Percentiles rank a stretch among this genome's conserved stretches.
Evolutionary conservation across 768 basidiomycete species (phyloP).

Genomic region (Gelatoporia subvermispora): DNA sequence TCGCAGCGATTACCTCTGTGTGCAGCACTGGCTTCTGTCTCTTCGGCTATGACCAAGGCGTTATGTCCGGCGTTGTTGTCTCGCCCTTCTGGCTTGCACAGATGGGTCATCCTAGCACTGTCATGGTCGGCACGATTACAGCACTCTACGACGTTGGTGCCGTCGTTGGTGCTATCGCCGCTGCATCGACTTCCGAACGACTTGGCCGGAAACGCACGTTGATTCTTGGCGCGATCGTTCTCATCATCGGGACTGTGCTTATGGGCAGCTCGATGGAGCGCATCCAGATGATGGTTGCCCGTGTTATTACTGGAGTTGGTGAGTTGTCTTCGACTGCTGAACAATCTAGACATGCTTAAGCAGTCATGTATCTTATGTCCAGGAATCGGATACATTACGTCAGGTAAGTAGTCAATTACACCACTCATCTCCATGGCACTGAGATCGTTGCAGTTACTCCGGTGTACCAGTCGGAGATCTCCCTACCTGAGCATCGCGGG

Average conservation of each 20-base stretch:
- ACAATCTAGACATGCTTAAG: not conserved
- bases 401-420: not conserved
- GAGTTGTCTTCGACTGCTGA: not conserved
- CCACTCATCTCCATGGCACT: not conserved
- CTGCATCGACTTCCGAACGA: slow-evolving; percentile 4
- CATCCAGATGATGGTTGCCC: slow-evolving; percentile 7
- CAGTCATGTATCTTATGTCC: not conserved
- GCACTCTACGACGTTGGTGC: slow-evolving; percentile 8
- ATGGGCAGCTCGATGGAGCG: slow-evolving; percentile 5
- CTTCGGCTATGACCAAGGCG: slow-evolving; percentile 35
- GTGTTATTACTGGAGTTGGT: slow-evolving; percentile 5
- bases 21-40: slow-evolving; percentile 38
- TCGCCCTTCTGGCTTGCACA: slow-evolving; percentile 3
- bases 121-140: slow-evolving; percentile 10
- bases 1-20: slow-evolving; percentile 5
- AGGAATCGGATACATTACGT: slow-evolving; percentile 8
- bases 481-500: slow-evolving; percentile 6
- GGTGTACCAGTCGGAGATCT: slow-evolving; percentile 7
- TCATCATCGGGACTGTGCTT: slow-evolving; percentile 3
- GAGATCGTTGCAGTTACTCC: slow-evolving; percentile 1
- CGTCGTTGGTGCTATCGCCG: slow-evolving; percentile 3
- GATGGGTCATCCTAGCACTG: slow-evolving; percentile 7
- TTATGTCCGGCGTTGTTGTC: slow-evolving; percentile 37
- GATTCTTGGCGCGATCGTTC: slow-evolving; percentile 1
- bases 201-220: slow-evolving; percentile 6